Conservation (phyloP, 805 yeast species). For the Kodamaea neixiangensis region DNA sequence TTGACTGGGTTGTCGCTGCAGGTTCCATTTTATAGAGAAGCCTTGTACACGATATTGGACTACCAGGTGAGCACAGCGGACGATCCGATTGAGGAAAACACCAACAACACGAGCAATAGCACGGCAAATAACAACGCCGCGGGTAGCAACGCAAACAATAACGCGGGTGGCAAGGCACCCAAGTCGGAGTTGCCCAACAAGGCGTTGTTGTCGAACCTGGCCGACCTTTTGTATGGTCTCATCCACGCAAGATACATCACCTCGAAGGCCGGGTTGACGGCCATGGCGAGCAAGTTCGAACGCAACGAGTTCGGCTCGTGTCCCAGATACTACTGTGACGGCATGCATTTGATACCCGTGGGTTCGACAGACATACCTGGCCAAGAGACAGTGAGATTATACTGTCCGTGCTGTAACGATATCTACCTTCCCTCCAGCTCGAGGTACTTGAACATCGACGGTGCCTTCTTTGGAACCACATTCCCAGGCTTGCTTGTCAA, state of each 20-base stretch:
- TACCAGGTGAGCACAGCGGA: constrained; percentile 60
- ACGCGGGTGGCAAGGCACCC: constrained; percentile 30
- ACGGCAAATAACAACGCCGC: neutral
- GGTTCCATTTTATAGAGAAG: constrained; percentile 90
- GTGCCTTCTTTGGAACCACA: constrained; percentile 95
- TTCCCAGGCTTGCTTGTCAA: constrained; percentile 92
- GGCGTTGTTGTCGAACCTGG: constrained; percentile 82
- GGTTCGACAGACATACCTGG: constrained; percentile 93
- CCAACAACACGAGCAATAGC: constrained; percentile 11
- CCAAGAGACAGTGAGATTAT: constrained; percentile 85
- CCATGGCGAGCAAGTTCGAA: constrained; percentile 93
- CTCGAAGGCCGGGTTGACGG: constrained; percentile 84
- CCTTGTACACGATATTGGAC: constrained; percentile 87
- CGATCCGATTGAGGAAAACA: constrained; percentile 25
- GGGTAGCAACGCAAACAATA: constrained; percentile 8
- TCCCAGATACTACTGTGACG: constrained; percentile 86
- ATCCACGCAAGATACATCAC: constrained; percentile 91
- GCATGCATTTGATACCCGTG: constrained; percentile 86
- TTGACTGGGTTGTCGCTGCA: constrained; percentile 83
- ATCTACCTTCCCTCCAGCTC: constrained; percentile 84
- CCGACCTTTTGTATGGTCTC: constrained; percentile 89
- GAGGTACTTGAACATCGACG: constrained; percentile 87
- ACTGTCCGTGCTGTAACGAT: constrained; percentile 94
- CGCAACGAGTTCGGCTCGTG: constrained; percentile 88
- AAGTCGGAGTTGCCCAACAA: constrained; percentile 64